Evolutionary conservation across 1,284 basidiomycete species (phyloP), one percentile per base, ranked within the genome.

Genomic region (Microbotryum lychnidis-dioicae): DNA sequence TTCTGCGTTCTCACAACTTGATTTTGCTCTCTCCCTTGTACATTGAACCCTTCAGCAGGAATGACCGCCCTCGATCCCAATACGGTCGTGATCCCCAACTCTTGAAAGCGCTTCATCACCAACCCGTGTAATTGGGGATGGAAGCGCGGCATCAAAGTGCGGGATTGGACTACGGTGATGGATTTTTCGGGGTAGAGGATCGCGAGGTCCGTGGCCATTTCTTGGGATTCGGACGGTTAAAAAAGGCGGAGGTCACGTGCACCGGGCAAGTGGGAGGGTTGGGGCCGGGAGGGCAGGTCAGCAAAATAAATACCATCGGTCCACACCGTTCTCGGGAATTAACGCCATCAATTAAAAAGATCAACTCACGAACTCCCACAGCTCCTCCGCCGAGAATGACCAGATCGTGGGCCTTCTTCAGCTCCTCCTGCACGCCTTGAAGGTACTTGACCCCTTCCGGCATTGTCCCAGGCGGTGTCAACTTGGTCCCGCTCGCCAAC

Each of bases 151-250:
- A 87, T 77, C 8, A 87, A 76, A 20, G 77, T 78, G 8, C 85
- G 79, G 0, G 84, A 85, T 69, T 87, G 86, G 0, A 87, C 74
- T 12, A 87, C 77, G 0, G 84, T 86, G 1, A 87, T 81, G 1
- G 74, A 69, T 69, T 84, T 85, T 8, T 72, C 70, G 0, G 84
- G 84, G 67, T 83, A 80, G 20, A 83, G 70, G 14, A 81, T 79
- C 21, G 82, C 81, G 63, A 87, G 82, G 72, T 88, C 86, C 1
- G 82, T 81, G 1, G 85, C 84, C 69, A 84, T 84, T 73, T 87
- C 66, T 67, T 47, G 18, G 0, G 48, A 14, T 50, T 29, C 21
- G 27, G 20, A 14, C 48, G 27, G 48, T 50, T 16, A 37, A 37
- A 37, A 42, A 55, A 37, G 23, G n/a, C 25, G 45, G 29, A 37